phyloP scores from a whole-genome alignment of 768 basidiomycete genomes.

The Termitomyces sp. region DNA sequence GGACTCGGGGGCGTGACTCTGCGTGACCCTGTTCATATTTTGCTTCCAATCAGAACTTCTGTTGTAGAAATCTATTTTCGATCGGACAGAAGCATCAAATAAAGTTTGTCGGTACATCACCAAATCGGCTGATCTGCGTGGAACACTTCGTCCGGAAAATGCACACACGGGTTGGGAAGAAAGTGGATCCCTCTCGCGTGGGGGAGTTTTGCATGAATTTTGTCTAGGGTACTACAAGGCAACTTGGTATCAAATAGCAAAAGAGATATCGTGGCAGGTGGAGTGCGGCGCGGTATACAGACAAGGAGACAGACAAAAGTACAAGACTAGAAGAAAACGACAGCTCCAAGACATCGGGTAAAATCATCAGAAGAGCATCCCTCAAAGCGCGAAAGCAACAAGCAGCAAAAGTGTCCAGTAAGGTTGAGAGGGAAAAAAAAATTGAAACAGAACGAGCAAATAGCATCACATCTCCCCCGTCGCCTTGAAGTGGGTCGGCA shows the following conservation, averaged over 20 bases:
- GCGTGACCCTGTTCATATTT: slow-evolving; percentile 13
- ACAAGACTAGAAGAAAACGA: slow-evolving; percentile 4
- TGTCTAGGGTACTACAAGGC: slow-evolving; percentile 7
- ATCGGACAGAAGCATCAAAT: slow-evolving; percentile 17
- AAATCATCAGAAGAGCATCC: slow-evolving; percentile 1
- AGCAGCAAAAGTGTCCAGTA: slow-evolving; percentile 16
- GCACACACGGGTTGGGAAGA: slow-evolving; percentile 3
- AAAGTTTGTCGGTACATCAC: slow-evolving; percentile 11
- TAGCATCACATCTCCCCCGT: slow-evolving; percentile 42
- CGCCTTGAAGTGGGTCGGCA: slow-evolving; percentile 60
- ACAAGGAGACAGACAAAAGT: background rate
- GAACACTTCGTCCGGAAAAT: slow-evolving; percentile 2
- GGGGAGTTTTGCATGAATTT: slow-evolving; percentile 2
- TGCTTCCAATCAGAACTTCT: slow-evolving; percentile 42
- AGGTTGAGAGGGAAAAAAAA: slow-evolving; percentile 11
- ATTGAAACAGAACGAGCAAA: slow-evolving; percentile 13
- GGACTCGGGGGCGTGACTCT: slow-evolving; percentile 3
- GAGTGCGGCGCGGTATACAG: slow-evolving; percentile 5
- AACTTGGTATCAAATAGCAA: slow-evolving; percentile 8
- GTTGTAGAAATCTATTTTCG: slow-evolving; percentile 29
- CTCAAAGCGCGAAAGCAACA: slow-evolving; percentile 11
- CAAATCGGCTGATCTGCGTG: slow-evolving; percentile 16
- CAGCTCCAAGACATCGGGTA: slow-evolving; percentile 4
- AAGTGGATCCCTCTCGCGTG: slow-evolving; percentile 1
- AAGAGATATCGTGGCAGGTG: background rate